Percentiles rank a stretch among this genome's conserved stretches.
These are phyloP conservation scores for Fusarium phyllophilum DNA, from an alignment of 2,329 filamentous ascomycete genomes.

Conservation along the genomic window DNA sequence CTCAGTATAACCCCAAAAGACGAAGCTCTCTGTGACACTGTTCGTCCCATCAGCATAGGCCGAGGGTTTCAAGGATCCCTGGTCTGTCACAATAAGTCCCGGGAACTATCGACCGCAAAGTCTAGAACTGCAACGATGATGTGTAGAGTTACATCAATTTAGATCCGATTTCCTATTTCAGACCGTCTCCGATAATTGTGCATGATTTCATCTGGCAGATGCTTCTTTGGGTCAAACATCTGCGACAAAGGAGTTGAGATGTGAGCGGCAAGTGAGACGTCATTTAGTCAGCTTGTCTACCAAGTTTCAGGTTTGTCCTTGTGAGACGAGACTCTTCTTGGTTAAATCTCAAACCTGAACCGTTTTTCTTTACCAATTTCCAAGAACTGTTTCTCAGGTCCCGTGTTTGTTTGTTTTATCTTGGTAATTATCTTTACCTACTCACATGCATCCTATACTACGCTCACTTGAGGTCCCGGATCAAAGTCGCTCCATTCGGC, in stretches of 20 bases:
- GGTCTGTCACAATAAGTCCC: conserved; percentile 4
- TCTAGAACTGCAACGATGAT: not conserved
- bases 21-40: conserved; percentile 28
- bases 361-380: not conserved
- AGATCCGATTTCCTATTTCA: conserved; percentile 1
- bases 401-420: conserved; percentile 3
- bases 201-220: conserved; percentile 11
- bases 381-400: conserved; percentile 7
- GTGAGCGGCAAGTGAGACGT: conserved; percentile 38
- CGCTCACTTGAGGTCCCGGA: conserved; percentile 23
- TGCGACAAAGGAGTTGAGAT: conserved; percentile 26
- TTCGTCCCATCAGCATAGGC: conserved; percentile 22
- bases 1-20: conserved; percentile 9
- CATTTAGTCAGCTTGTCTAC: conserved; percentile 18
- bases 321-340: not conserved
- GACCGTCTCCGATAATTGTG: conserved; percentile 1
- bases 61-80: conserved; percentile 35
- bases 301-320: conserved; percentile 3
- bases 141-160: conserved; percentile 1
- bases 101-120: not conserved
- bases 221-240: conserved; percentile 27
- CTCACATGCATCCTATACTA: not conserved
- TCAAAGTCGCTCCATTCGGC: conserved; percentile 40
- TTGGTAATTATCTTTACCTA: not conserved
- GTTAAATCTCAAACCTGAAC: not conserved